Percentiles rank a stretch among this genome's conserved stretches.
phyloP scores from a whole-genome alignment of 2,329 filamentous ascomycete species.

The Rugonectria rugulosa region DNA sequence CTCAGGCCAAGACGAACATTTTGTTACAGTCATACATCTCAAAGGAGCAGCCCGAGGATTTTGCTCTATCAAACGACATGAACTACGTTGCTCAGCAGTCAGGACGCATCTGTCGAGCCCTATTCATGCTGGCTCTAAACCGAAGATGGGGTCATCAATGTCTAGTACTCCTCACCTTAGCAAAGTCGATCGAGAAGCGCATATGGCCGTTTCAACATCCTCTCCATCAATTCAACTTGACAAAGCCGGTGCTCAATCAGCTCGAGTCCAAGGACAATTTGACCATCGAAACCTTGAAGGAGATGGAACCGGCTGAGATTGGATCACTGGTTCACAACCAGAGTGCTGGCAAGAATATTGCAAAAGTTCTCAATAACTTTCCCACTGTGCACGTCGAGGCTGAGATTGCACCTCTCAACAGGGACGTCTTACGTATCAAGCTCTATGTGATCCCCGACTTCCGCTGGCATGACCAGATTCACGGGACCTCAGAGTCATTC shows the following conservation, averaged over 20 bases:
- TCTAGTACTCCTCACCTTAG: constrained; percentile 85
- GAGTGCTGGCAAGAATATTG: constrained; percentile 82
- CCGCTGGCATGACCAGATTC: constrained; percentile 90
- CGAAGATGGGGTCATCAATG: constrained; percentile 96
- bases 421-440: constrained; percentile 91
- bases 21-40: constrained; percentile 94
- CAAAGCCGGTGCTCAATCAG: constrained; percentile 81
- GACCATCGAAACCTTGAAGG: constrained; percentile 83
- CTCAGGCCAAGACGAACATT: constrained; percentile 95
- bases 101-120: constrained; percentile 88
- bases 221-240: constrained; percentile 92
- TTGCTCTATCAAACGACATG: constrained; percentile 89
- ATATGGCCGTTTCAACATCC: constrained; percentile 97
- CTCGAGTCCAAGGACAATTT: constrained; percentile 81
- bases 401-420: constrained; percentile 93
- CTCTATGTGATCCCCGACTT: constrained; percentile 90
- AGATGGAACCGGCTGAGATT: constrained; percentile 93
- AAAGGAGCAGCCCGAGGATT: constrained; percentile 86
- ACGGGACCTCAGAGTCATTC: constrained; percentile 94
- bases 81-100: constrained; percentile 97
- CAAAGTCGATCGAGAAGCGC: constrained; percentile 96
- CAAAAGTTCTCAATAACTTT: constrained; percentile 86
- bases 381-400: constrained; percentile 90
- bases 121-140: constrained; percentile 98
- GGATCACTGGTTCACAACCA: constrained; percentile 91